Base-by-base conservation (phyloP, 805 yeast species). In the Candida odintsovae region DNA sequence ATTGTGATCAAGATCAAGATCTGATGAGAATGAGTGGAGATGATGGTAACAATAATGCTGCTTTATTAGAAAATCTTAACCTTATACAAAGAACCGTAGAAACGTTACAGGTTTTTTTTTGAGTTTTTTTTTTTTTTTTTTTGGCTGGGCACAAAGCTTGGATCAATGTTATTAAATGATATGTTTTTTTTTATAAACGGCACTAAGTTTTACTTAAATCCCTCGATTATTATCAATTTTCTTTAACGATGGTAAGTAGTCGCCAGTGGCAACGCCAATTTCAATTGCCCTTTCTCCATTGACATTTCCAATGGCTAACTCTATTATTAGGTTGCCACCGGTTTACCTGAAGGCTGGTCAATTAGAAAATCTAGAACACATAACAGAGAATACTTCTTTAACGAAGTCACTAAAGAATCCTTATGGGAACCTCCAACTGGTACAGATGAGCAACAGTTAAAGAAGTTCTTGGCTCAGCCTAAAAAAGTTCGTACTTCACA, bases 401-500 rank as follows among this genome's bases (percentile, higher is more conserved):
- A 90, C 61, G 78, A 81, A 25, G 72, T 73, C 38, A 80, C 90
- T 2, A 75, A 79, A 40, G 82, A 82, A 61, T 86, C 96, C 0
- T 73, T 81, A 35, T 94, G 99, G 99, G 90, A 83, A 46, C 86
- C 95, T 11, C 99, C 99, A 3, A 77, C 71, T 42, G 96, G 92
- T 4, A 80, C 95, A 2, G 86, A 94, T 55, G 61, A 73, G 15
- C 79, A 66, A 1, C 70, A 72, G 54, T 71, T 92, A 49, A 71
- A 76, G 36, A 68, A 67, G 15, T 87, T 86, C 66, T 66, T 87
- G 50, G 61, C 71, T 42, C 74, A 72, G 49, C 87, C 87, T 15
- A 77, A 80, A 39, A 81, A 86, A 57, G 82, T 94, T 20, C 77
- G 92, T 50, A 90, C 86, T 16, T 74, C 85, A 44, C 99, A 94